Percentiles rank a stretch among this genome's conserved stretches.
Evolutionary conservation across 192 early-diverging fungal genomes (phyloP).

Genomic region (Coemansia sp.): DNA sequence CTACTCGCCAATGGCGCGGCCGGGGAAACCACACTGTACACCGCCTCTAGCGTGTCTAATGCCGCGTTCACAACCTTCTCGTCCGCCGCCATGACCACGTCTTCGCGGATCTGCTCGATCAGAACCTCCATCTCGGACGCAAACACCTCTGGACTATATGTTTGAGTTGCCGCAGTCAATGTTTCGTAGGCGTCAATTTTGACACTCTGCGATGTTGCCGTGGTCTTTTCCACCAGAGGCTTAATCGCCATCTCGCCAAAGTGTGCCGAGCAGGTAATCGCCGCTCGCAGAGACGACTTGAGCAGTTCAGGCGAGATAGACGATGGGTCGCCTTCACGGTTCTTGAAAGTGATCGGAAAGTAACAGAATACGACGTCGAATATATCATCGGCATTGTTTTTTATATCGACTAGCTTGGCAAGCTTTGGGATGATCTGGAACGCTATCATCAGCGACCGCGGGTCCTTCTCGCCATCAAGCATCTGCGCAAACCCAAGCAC

Average conservation of each 20-base stretch:
- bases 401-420: constrained; percentile 74
- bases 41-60: constrained; percentile 64
- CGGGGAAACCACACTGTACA: constrained; percentile 59
- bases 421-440: constrained; percentile 78
- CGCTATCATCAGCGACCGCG: constrained; percentile 85
- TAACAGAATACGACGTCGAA: constrained; percentile 99
- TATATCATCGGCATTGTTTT: constrained; percentile 80
- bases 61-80: constrained; percentile 68
- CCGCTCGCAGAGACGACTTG: constrained; percentile 74
- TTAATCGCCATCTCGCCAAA: constrained; percentile 84
- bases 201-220: constrained; percentile 78
- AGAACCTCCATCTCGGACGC: constrained; percentile 68
- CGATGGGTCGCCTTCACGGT: constrained; percentile 91
- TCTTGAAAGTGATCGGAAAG: constrained; percentile 99
- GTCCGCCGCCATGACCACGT: constrained; percentile 78
- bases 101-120: constrained; percentile 61
- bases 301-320: constrained; percentile 93
- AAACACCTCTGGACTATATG: constrained; percentile 72
- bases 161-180: constrained; percentile 71
- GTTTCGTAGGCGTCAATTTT: constrained; percentile 97
- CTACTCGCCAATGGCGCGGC: constrained; percentile 17
- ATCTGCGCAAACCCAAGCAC: constrained; percentile 79
- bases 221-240: constrained; percentile 86
- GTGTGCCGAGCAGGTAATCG: constrained; percentile 74
- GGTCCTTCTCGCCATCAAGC: constrained; percentile 99